A percentile compares a stretch with the other conserved stretches of the same genome.
Conservation (phyloP, 352 stramenopile genomes). For the Phytopythium sindhum region DNA sequence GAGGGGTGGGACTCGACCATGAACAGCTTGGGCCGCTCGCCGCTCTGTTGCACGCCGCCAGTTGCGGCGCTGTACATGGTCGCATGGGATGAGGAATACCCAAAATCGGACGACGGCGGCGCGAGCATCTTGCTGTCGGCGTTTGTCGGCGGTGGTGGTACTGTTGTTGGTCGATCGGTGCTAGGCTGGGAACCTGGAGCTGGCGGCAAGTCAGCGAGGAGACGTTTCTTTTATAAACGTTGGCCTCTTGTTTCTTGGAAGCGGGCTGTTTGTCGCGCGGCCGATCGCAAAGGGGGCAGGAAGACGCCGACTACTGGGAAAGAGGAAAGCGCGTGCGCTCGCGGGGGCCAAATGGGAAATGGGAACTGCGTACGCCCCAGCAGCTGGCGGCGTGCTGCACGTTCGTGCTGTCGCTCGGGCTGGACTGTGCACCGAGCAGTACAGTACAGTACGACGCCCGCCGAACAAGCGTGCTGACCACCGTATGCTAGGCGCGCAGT, state of each 20-base stretch:
- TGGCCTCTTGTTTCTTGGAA: slow-evolving; percentile 2
- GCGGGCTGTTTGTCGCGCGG: background rate
- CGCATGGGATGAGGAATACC: slow-evolving; percentile 33
- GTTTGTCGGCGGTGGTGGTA: too few relatives aligned
- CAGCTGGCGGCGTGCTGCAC: slow-evolving; percentile 9
- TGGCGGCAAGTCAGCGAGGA: background rate
- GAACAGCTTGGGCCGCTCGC: slow-evolving; percentile 56
- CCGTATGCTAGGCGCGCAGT: background rate
- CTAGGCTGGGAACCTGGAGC: background rate
- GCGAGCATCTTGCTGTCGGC: slow-evolving; percentile 25
- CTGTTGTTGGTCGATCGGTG: slow-evolving; percentile 5
- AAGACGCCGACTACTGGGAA: background rate
- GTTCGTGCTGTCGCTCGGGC: background rate
- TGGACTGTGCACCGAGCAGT: background rate
- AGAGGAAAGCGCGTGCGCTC: slow-evolving; percentile 1
- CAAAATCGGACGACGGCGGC: slow-evolving; percentile 35
- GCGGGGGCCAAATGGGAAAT: slow-evolving; percentile 13
- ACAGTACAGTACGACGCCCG: too few relatives aligned
- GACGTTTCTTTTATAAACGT: background rate
- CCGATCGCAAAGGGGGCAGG: background rate
- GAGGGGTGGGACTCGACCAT: slow-evolving; percentile 26
- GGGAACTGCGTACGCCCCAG: slow-evolving; percentile 7
- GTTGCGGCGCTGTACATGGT: slow-evolving; percentile 21
- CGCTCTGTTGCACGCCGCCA: slow-evolving; percentile 29
- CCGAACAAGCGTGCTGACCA: background rate